A percentile compares a stretch with the other conserved stretches of the same genome.
phyloP scores from a whole-genome alignment of 108 stramenopile genomes.

The Aurantiochytrium sp. region DNA sequence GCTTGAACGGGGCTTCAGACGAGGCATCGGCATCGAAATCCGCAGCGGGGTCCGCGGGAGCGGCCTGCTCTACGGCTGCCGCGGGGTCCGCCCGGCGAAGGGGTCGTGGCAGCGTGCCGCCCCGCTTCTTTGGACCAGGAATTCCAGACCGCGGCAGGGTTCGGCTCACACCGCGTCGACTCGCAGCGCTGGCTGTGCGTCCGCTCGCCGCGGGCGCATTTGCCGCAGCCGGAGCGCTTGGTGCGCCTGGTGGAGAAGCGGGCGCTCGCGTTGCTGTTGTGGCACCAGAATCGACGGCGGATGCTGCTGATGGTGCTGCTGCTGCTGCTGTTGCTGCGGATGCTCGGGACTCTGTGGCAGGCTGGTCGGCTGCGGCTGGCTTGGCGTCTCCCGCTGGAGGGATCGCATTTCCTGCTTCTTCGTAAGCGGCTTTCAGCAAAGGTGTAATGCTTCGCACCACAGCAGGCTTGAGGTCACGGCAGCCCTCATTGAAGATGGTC shows the following conservation, averaged over 20 bases:
- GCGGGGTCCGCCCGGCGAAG: not conserved
- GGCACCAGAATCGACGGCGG: not conserved
- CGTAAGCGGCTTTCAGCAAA: not conserved
- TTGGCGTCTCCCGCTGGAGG: no score
- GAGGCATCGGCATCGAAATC: not conserved
- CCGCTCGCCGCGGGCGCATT: not conserved
- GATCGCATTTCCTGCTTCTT: not conserved
- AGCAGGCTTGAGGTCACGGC: conserved; percentile 8
- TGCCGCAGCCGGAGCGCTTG: not conserved
- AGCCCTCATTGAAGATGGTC: not conserved
- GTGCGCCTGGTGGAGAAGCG: not conserved
- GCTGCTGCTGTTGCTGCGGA: not conserved
- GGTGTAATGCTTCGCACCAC: not conserved
- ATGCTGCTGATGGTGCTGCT: no score
- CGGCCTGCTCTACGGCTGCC: not conserved
- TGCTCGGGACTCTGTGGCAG: not conserved
- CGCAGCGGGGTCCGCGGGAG: not conserved
- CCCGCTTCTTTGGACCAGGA: not conserved
- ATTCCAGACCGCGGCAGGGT: not conserved
- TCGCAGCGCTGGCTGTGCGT: not conserved
- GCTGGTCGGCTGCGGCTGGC: no score
- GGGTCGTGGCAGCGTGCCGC: not conserved
- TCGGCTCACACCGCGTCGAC: not conserved
- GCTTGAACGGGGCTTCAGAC: not conserved
- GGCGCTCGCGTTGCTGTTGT: not conserved